Conservation (phyloP, 257 asterid genomes). For the Solanum peruvianum region DNA sequence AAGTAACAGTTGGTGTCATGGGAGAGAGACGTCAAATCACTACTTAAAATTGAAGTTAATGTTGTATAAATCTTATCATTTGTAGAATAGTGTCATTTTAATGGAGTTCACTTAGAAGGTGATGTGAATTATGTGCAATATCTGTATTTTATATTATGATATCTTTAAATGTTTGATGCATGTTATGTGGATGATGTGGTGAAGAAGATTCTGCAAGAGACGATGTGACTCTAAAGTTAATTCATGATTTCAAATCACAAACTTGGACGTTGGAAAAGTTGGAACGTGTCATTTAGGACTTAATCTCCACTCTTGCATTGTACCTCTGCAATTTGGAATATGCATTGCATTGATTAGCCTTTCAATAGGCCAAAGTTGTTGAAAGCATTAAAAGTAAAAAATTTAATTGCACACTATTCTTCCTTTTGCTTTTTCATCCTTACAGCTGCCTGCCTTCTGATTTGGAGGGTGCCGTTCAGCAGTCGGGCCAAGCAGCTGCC, state of each 20-base stretch:
- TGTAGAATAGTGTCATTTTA: background rate
- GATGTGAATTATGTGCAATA: background rate
- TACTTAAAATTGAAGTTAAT: background rate
- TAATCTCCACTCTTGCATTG: background rate
- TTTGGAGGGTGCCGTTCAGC: conserved; percentile 91
- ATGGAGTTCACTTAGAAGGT: background rate
- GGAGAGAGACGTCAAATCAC: background rate
- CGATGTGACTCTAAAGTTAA: background rate
- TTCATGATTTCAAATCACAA: background rate
- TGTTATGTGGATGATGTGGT: background rate
- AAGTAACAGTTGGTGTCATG: background rate
- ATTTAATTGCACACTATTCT: background rate
- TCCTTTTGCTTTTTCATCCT: conserved; percentile 8
- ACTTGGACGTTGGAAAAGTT: background rate
- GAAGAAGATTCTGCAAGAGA: background rate
- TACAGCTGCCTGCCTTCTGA: conserved; percentile 87
- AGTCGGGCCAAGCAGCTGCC: conserved; percentile 80
- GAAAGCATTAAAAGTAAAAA: background rate
- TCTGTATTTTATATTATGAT: background rate
- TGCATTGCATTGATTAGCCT: background rate
- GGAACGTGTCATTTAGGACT: background rate
- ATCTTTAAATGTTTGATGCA: background rate
- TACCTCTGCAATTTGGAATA: background rate
- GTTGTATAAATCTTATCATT: background rate
- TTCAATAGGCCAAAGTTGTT: background rate